Conservation (phyloP, 108 stramenopile genomes). For the Skeletonema menzelii region DNA sequence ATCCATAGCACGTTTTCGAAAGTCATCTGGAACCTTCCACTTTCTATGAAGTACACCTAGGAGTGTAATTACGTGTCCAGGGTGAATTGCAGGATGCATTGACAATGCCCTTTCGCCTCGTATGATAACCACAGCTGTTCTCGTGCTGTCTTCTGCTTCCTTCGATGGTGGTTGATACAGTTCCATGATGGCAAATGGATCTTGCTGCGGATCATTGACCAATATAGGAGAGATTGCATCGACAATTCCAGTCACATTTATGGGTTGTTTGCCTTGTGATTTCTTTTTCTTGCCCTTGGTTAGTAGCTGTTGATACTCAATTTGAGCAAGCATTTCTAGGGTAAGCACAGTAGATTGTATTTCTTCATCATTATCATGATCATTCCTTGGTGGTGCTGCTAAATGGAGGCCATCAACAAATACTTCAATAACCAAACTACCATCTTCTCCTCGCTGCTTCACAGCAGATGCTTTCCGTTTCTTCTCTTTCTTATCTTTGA, state of each 20-base stretch:
- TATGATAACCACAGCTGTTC: conserved; percentile 59
- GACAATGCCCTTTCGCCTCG: conserved; percentile 52
- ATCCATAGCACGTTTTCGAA: conserved; percentile 8
- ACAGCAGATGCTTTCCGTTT: background rate
- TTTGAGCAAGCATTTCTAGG: conserved; percentile 11
- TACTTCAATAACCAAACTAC: conserved; percentile 20
- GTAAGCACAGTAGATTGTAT: background rate
- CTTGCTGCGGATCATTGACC: conserved; percentile 35
- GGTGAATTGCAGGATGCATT: conserved; percentile 60
- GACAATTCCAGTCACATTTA: conserved; percentile 45
- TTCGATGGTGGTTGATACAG: conserved; percentile 47
- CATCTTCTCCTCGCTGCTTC: background rate
- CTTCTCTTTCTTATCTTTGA: background rate
- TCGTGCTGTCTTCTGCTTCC: conserved; percentile 2
- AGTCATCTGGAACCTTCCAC: conserved; percentile 63
- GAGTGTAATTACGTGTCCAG: conserved; percentile 57
- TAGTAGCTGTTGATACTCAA: conserved; percentile 12
- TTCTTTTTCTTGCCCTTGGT: conserved; percentile 21
- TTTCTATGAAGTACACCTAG: conserved; percentile 46
- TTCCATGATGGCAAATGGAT: conserved; percentile 79
- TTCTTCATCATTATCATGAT: background rate
- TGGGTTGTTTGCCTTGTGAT: conserved; percentile 19
- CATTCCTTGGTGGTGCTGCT: background rate
- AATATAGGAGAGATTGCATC: conserved; percentile 85
- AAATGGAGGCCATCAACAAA: conserved; percentile 12